Evolutionary conservation across 176 grass and related monocot genomes (phyloP).

Genomic region (Guadua angustifolia): DNA sequence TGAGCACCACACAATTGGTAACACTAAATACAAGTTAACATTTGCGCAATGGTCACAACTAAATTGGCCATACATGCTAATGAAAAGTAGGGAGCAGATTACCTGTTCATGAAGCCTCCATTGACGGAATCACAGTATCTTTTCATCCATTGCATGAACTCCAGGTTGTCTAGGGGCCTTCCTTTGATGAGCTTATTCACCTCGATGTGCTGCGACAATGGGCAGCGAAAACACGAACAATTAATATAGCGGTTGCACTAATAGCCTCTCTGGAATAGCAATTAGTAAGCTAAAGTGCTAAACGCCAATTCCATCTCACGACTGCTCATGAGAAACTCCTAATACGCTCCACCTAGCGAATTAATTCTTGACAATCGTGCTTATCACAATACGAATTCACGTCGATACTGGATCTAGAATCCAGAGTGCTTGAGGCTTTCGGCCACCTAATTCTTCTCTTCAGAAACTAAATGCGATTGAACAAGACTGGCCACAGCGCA

Average conservation of each 20-base stretch:
- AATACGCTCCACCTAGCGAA: not conserved
- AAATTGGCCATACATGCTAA: not conserved
- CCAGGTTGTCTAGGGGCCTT: slow-evolving; percentile 87
- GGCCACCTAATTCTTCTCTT: not conserved
- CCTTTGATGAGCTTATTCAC: slow-evolving; percentile 92
- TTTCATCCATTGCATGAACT: slow-evolving; percentile 99
- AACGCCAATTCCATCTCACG: not conserved
- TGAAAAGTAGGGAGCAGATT: slow-evolving; percentile 5
- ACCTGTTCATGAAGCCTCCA: slow-evolving; percentile 62
- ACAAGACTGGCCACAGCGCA: not conserved
- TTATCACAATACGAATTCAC: not conserved
- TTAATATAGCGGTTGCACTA: not conserved
- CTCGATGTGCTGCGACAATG: slow-evolving; percentile 74
- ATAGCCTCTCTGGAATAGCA: not conserved
- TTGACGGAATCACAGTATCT: slow-evolving; percentile 83
- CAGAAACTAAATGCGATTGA: not conserved
- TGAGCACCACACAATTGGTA: not conserved
- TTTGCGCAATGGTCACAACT: not conserved
- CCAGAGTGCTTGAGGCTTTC: not conserved
- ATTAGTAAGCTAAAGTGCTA: not conserved
- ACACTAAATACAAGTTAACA: not conserved
- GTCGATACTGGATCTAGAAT: not conserved
- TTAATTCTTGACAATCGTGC: not conserved
- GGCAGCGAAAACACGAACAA: not conserved
- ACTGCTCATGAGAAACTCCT: not conserved